phyloP scores from a whole-genome alignment of 305 asterid genomes.

The Striga hermonthica region DNA sequence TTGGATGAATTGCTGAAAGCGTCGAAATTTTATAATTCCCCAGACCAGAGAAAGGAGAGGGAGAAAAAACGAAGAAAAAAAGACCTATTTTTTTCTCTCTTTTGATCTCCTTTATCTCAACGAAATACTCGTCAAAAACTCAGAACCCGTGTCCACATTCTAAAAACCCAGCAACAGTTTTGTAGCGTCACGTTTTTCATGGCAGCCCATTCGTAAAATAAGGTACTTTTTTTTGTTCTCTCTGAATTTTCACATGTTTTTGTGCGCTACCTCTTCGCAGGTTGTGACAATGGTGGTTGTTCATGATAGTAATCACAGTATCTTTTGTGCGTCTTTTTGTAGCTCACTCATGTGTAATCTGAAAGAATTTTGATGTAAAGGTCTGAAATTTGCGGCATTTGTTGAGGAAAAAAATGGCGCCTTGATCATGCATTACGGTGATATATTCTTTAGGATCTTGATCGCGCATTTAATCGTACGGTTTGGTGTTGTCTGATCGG shows the following conservation, averaged over 20 bases:
- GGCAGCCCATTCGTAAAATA: constrained; percentile 20
- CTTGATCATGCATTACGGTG: constrained; percentile 30
- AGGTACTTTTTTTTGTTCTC: background rate
- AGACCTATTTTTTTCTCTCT: constrained; percentile 26
- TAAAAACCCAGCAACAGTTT: constrained; percentile 18
- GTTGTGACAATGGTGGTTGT: constrained; percentile 20
- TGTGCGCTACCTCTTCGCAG: constrained; percentile 25
- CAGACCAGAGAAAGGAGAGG: constrained; percentile 1
- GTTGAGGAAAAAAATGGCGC: constrained; percentile 23
- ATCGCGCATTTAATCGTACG: constrained; percentile 2
- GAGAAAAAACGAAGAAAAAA: constrained; percentile 10
- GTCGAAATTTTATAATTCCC: constrained; percentile 7
- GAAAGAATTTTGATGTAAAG: background rate
- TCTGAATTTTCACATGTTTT: background rate
- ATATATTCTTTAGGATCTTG: constrained; percentile 15
- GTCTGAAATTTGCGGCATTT: constrained; percentile 14
- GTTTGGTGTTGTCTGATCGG: constrained; percentile 19
- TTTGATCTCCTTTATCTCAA: constrained; percentile 28
- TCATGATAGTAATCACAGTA: background rate
- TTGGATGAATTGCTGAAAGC: background rate
- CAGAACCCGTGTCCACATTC: constrained; percentile 19
- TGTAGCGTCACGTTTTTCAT: constrained; percentile 29
- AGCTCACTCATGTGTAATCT: background rate
- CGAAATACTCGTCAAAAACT: constrained; percentile 20
- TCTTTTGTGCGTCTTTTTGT: constrained; percentile 7